Percentiles rank a stretch among this genome's conserved stretches.
phyloP scores from a whole-genome alignment of 1,284 basidiomycete genomes.

The Malassezia japonica region DNA sequence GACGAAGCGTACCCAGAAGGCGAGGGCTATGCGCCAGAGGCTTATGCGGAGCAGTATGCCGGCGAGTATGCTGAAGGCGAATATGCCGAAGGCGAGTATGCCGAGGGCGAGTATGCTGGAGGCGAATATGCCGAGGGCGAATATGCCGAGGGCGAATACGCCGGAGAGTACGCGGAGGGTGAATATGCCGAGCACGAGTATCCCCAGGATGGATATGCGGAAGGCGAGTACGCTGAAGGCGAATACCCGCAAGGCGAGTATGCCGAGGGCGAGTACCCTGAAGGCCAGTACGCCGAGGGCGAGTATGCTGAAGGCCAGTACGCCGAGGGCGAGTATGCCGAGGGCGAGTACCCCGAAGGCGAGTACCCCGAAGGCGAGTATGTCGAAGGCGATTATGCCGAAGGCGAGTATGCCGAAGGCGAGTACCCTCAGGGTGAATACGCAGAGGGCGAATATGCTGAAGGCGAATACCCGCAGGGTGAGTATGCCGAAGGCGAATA shows the following conservation, averaged over 20 bases:
- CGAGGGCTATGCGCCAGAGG: background rate
- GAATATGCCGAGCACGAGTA: background rate
- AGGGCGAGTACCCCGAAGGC: slow-evolving; percentile 1
- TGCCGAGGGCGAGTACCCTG: background rate
- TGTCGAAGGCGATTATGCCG: slow-evolving; percentile 1
- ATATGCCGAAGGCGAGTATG: slow-evolving; percentile 1
- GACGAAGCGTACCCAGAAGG: background rate
- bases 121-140: background rate
- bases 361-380: slow-evolving; percentile 4
- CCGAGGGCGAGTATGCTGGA: background rate
- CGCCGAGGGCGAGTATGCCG: slow-evolving; percentile 4
- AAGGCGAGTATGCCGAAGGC: slow-evolving; percentile 2
- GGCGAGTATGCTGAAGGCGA: background rate
- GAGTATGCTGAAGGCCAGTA: slow-evolving; percentile 4
- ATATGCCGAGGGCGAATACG: background rate
- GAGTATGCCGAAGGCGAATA: slow-evolving; percentile 4
- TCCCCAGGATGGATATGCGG: background rate
- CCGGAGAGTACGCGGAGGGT: background rate
- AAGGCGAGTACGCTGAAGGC: background rate
- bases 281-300: slow-evolving; percentile 10
- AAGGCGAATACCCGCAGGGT: slow-evolving; percentile 1
- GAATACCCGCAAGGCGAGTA: slow-evolving; percentile 11
- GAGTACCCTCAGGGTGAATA: background rate
- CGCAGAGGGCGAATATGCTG: background rate
- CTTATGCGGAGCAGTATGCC: slow-evolving; percentile 13